Evolutionary conservation across 1,139 yeast species (phyloP), one percentile per base, ranked within the genome.

Genomic region (Saccharomyces hybrid): DNA sequence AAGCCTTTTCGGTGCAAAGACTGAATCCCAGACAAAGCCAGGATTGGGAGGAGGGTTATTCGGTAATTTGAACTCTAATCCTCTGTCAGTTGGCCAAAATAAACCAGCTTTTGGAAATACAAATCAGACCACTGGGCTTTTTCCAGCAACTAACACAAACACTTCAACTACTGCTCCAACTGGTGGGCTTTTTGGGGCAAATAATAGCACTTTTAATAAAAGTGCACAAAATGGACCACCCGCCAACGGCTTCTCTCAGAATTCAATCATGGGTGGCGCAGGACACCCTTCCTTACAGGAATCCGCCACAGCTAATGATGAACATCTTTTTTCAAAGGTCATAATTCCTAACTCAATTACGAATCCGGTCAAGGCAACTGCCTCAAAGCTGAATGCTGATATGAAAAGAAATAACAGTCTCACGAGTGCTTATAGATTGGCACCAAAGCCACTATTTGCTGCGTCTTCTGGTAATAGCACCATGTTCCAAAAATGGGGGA

Each of bases 341-440:
- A 4, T 44, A 28, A 48, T 48, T 14, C 31, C 53, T 11, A 41
- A 38, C n/a, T 51, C 53, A 1, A 67, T 78, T 27, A 78, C 78
- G 8, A 88, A 90, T 44, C 69, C 81, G 29, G 82, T 83, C 2
- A 78, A 80, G 31, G 79, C 83, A 11, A 61, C 63, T 31, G 58
- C 62, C 26, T 62, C 65, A 4, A 67, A 62, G 44, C 71, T 82
- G 8, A 68, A 75, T 28, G 70, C 75, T 2, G 75, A 78, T 49
- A 74, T 74, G 51, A 83, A 83, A 72, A 86, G 83, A 68, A 78
- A 79, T 54, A 81, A 77, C 51, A 78, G 82, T 28, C 72, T 86
- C 52, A 76, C 83, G 4, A 78, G 84, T 28, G 86, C 88, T 0
- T 85, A 85, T 62, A 80, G 82, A 66, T 72, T 85, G 47, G 71